phyloP scores from a whole-genome alignment of 2,329 filamentous ascomycete genomes.

The Pseudocercospora vitis region DNA sequence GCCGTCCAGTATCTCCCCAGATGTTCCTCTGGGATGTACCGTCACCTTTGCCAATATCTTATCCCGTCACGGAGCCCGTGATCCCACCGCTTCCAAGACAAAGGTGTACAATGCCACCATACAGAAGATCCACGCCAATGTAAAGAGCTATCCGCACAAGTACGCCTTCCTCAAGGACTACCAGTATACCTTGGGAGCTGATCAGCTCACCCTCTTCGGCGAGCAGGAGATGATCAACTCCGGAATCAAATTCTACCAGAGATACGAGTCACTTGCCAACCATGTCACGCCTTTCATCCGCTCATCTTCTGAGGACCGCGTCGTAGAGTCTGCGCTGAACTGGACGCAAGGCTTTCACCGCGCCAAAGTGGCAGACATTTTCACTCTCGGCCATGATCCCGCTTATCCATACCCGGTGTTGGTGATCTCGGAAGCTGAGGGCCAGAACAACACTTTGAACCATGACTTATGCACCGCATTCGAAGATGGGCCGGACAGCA shows the following conservation, averaged over 20 bases:
- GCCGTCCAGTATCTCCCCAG: constrained; percentile 61
- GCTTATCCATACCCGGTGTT: constrained; percentile 58
- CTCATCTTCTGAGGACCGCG: constrained; percentile 67
- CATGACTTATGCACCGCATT: constrained; percentile 72
- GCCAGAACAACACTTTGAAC: constrained; percentile 77
- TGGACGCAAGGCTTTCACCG: constrained; percentile 74
- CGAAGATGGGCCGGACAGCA: constrained; percentile 57
- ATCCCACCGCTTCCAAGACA: constrained; percentile 71
- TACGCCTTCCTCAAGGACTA: constrained; percentile 73
- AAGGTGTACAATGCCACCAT: constrained; percentile 64
- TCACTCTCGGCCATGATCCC: constrained; percentile 41
- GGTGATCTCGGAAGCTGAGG: constrained; percentile 66
- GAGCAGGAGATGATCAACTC: constrained; percentile 70
- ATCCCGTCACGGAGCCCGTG: constrained; percentile 80
- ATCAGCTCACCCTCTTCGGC: constrained; percentile 69
- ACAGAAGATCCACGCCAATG: constrained; percentile 61
- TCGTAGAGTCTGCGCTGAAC: constrained; percentile 71
- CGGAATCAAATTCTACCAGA: constrained; percentile 71
- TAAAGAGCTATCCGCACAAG: constrained; percentile 57
- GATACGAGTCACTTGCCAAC: constrained; percentile 65
- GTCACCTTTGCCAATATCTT: constrained; percentile 79
- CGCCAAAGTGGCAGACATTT: constrained; percentile 49
- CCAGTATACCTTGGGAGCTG: constrained; percentile 67
- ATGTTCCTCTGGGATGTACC: constrained; percentile 66
- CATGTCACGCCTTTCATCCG: constrained; percentile 67